phyloP scores from a whole-genome alignment of 306 rosid species.

The Trifolium fragiferum region DNA sequence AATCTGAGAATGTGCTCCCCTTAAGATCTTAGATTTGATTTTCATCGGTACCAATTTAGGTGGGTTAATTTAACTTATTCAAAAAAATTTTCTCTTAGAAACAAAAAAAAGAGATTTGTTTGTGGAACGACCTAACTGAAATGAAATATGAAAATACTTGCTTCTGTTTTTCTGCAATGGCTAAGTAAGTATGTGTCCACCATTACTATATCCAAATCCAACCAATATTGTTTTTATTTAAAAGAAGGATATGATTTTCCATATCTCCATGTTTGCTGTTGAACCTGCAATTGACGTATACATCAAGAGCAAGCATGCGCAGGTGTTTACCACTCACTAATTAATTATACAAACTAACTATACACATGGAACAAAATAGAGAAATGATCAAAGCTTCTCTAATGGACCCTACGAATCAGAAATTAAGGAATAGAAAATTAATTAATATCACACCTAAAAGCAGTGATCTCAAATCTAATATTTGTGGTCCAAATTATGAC shows the following conservation, averaged over 20 bases:
- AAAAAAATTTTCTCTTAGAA: too few relatives aligned
- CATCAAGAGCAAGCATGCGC: constrained; percentile 39
- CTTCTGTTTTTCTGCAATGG: neutral
- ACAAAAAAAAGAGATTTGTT: neutral
- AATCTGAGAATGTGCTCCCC: too few relatives aligned
- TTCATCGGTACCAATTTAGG: too few relatives aligned
- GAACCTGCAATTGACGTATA: constrained; percentile 1
- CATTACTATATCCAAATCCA: neutral
- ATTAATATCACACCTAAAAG: neutral
- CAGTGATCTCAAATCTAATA: constrained; percentile 33
- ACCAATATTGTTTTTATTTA: neutral
- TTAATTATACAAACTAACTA: constrained; percentile 2
- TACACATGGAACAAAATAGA: constrained; percentile 28
- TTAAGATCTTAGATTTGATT: too few relatives aligned
- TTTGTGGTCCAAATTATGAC: constrained; percentile 38
- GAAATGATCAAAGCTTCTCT: neutral
- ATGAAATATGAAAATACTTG: constrained; percentile 32
- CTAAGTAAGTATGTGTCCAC: neutral
- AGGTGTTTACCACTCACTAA: constrained; percentile 39
- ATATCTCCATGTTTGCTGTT: constrained; percentile 11
- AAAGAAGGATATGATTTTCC: constrained; percentile 12
- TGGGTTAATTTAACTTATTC: too few relatives aligned
- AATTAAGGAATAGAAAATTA: constrained; percentile 18
- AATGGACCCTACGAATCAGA: constrained; percentile 38
- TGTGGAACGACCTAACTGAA: constrained; percentile 53